Evolutionary conservation across 2,329 filamentous ascomycete genomes (phyloP).

Genomic region (Claviceps monticola): DNA sequence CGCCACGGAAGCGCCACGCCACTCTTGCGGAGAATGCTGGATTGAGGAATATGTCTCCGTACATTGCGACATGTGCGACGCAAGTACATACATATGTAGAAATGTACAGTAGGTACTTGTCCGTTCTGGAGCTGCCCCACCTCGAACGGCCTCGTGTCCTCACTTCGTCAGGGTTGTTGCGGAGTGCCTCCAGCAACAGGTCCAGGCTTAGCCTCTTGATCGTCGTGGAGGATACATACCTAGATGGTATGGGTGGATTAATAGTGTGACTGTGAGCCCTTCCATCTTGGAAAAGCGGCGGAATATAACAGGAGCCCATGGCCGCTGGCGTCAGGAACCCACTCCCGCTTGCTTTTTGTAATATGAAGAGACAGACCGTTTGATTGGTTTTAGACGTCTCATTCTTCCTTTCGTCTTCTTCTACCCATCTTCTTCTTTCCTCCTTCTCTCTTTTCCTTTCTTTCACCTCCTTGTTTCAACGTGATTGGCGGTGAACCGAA

Average conservation of each 20-base stretch:
- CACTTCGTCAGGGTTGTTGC: neutral
- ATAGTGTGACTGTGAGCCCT: too few species aligned
- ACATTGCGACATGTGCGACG: too few species aligned
- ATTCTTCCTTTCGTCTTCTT: neutral
- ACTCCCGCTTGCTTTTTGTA: neutral
- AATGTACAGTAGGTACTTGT: too few species aligned
- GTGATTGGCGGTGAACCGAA: too few species aligned
- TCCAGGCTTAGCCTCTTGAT: conserved; percentile 1
- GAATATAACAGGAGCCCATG: neutral
- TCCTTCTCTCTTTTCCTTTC: neutral
- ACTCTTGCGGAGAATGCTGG: too few species aligned
- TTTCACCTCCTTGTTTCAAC: neutral
- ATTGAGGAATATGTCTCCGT: too few species aligned
- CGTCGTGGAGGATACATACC: neutral
- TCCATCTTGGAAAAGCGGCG: neutral
- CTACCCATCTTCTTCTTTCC: neutral
- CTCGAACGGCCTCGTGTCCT: conserved; percentile 3
- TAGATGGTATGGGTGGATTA: neutral
- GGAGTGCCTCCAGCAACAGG: neutral
- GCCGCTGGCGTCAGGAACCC: neutral
- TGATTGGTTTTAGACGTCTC: neutral
- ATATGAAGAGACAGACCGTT: neutral
- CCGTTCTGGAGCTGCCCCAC: neutral
- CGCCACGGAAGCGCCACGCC: too few species aligned
- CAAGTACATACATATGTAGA: too few species aligned